Base-by-base conservation (phyloP, 1,284 basidiomycete genomes). In the Trametes hirsuta region DNA sequence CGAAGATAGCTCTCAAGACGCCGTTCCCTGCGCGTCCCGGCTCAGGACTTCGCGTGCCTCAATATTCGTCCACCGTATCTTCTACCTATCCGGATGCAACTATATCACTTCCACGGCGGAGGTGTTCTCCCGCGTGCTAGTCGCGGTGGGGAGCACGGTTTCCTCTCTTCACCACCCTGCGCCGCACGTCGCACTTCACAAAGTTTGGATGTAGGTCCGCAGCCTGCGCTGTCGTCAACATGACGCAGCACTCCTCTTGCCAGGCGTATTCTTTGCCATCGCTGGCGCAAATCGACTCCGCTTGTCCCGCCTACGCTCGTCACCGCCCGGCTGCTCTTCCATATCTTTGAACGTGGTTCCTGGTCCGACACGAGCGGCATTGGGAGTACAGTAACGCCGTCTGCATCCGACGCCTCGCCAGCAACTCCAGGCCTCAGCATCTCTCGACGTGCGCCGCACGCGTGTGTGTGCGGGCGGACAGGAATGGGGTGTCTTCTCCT, bases 401-500 rank as follows among this genome's bases (percentile, higher is more conserved):
- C 39, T 22, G 39, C 45, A 47, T 41, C 50, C 50, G 50, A n/a
- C 3, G 40, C 35, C 30, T n/a, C 41, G 40, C 35, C 42, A 22
- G 34, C 42, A 34, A 53, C 52, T 53, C 52, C 35, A 53, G 52
- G 34, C 44, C 42, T 25, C 22, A 35, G 21, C 42, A 36, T 24
- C 52, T 46, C 42, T 53, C 21, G 34, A 18, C 49, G 22, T 18
- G 30, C 37, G 44, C 39, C 40, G 54, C 18, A 18, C 46, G 24
- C 30, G 25, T 42, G 56, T 35, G 44, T 30, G 56, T 39, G 49
- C 30, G 53, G 15, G 10, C 37, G 47, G 37, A 34, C 51, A 56
- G 48, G 55, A 50, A 30, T 58, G 47, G 60, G 60, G 60, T 58
- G 41, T 36, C 51, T 61, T 55, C 60, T 54, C 11, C 42, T 35